Conservation (phyloP, 129 eudicot species). For the Chrysanthemum lavandulifolium region DNA sequence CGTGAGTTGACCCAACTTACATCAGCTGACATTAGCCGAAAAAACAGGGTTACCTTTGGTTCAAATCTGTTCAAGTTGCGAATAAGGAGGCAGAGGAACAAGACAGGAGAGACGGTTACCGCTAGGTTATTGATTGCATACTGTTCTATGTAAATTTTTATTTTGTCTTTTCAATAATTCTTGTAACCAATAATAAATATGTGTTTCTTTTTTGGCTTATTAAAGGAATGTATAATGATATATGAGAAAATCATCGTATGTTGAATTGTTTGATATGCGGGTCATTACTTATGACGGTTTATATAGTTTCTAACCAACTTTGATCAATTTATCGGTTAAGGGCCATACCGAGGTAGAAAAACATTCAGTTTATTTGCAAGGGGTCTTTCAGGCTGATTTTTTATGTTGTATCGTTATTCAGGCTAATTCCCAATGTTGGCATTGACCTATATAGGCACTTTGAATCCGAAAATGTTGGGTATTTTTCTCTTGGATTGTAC, state of each 20-base stretch:
- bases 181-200: constrained; percentile 7
- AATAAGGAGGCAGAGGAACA: constrained; percentile 94
- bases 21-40: constrained; percentile 21
- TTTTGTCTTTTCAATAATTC: neutral
- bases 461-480: neutral
- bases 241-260: constrained; percentile 6
- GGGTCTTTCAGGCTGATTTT: neutral
- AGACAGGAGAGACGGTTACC: constrained; percentile 71
- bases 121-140: constrained; percentile 32
- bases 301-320: neutral
- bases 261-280: neutral
- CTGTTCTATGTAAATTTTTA: constrained; percentile 5
- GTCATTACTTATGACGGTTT: constrained; percentile 1
- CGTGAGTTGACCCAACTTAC: neutral
- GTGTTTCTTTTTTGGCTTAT: neutral
- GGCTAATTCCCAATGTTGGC: constrained; percentile 1
- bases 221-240: neutral
- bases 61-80: constrained; percentile 77
- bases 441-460: too few relatives aligned
- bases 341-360: constrained; percentile 15
- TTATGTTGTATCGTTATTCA: neutral
- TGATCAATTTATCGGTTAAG: neutral
- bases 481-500: constrained; percentile 8
- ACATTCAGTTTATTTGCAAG: neutral
- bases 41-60: constrained; percentile 76